Evolutionary conservation across 208 protist genomes (phyloP), one percentile per base, ranked within the genome.

Genomic region (Trypanosoma conorhini): DNA sequence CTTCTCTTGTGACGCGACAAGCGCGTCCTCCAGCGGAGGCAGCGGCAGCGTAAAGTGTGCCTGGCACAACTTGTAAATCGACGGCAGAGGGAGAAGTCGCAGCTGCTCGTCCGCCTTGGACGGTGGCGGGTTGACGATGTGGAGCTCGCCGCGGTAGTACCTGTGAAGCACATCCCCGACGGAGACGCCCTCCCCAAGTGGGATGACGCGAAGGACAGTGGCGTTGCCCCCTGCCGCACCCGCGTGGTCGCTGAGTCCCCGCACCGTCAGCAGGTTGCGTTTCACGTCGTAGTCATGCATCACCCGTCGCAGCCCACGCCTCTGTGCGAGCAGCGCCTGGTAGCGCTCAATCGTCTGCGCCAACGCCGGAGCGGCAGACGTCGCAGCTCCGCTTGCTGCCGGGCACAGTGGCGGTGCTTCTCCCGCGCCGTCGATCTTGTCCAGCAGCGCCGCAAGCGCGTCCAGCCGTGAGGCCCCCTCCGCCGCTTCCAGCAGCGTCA

Each of bases 71-170:
- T 46, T 12, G 31, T 77, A 77, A 50, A 77, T 59, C 28, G 4
- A 9, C 50, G 13, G 13, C 17, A 77, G 38, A 38, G 46, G 28
- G n/a, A 52, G 4, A 10, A 33, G 0, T 10, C 59, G 51, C 52
- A 77, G 61, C 30, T 44, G 7, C 19, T 60, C 42, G 8, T 26
- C 30, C 30, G n/a, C 44, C 40, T 46, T 4, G 19, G 10, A 13
- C 24, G 7, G 12, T 3, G 63, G 72, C 30, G 38, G 46, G 26
- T 67, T 40, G 21, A 60, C 44, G 33, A 77, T 22, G 3, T 46
- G 0, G 1, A 77, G 52, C 31, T 72, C 63, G 22, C 17, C 44
- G 26, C 72, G 65, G 31, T 77, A 77, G 44, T 72, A 77, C 28
- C 60, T 28, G 42, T 77, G 72, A 10, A 77, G 19, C 35, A 72